Percentiles rank a stretch among this genome's conserved stretches.
Conservation (phyloP, 2,329 filamentous ascomycete genomes). For the Shiraia sp. region DNA sequence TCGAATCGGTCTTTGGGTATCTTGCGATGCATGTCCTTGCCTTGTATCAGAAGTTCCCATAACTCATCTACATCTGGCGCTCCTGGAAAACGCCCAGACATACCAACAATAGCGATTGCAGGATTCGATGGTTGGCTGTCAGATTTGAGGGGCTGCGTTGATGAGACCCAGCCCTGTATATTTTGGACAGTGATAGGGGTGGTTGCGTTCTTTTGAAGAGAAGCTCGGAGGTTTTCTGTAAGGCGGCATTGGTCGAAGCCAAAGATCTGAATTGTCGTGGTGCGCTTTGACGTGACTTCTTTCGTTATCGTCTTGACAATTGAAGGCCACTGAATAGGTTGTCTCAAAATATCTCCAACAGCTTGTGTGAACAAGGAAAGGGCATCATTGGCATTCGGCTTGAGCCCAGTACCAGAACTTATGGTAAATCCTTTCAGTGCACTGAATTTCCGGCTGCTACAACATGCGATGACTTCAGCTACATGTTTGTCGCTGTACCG, state of each 20-base stretch:
- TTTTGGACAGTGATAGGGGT: not conserved
- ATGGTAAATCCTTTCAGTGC: constrained; percentile 1
- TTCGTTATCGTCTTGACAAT: not conserved
- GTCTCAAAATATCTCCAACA: constrained; percentile 2
- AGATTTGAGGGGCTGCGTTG: too few relatives aligned
- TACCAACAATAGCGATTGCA: constrained; percentile 36
- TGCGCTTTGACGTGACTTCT: not conserved
- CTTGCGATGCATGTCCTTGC: constrained; percentile 30
- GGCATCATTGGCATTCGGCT: constrained; percentile 1
- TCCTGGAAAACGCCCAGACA: constrained; percentile 39
- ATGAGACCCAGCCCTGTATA: too few relatives aligned
- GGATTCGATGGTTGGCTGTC: too few relatives aligned
- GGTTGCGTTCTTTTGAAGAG: not conserved
- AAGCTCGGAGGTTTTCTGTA: constrained; percentile 1
- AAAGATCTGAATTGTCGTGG: not conserved
- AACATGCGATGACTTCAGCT: too few relatives aligned
- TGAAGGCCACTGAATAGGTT: constrained; percentile 3
- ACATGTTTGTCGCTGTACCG: too few relatives aligned
- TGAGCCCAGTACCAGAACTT: constrained; percentile 2
- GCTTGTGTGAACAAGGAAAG: constrained; percentile 3
- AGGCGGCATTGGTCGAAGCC: constrained; percentile 2
- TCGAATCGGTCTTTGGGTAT: constrained; percentile 28
- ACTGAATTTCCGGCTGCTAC: not conserved
- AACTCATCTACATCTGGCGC: constrained; percentile 29
- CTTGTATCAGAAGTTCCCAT: constrained; percentile 37